Base-by-base conservation (phyloP, 2,329 filamentous ascomycete genomes). In the Monosporascus sp. region DNA sequence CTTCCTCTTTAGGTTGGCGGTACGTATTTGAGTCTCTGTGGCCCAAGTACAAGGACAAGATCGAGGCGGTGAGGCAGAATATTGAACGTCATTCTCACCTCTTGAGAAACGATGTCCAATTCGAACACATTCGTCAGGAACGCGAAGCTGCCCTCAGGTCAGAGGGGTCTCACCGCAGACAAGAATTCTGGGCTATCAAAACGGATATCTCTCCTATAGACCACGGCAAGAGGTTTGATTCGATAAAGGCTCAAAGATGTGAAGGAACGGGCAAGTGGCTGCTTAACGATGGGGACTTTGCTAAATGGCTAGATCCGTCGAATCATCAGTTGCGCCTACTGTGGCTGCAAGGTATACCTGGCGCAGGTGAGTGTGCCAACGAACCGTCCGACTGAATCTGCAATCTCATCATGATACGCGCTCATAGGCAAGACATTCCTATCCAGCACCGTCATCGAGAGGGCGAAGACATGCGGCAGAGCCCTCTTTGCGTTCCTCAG, bases 21-120 rank as follows among this genome's bases (percentile, higher is more conserved):
- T 39, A 58, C 43, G 14, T 68, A 6, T 68, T 70, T 45, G 64
- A 69, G 45, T 49, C 59, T 1, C 17, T 69, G 5, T 70, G 68
- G 67, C 65, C 66, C 25, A 65, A 53, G 35, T 54, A 65, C 14
- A 39, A 45, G 24, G 55, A 57, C 3, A 64, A 63, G 39, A 57
- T 63, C 39, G 38, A 55, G 9, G 49, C 54, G 2, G 48, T 63
- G 5, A 39, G 47, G 6, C 37, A 39, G 7, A 49, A 54, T 37
- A 55, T 62, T 17, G 44, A 56, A 35, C 51, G 52, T 3, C 55
- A 62, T 31, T 45, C 50, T 11, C 48, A 41, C 37, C 52, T 62
- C 14, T 46, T 63, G 53, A 49, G 58, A 11, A 56, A 50, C 20
- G 53, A 56, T n/a, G 54, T 62, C 37, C 38, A 41, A 14, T 18